phyloP scores from a whole-genome alignment of 2,329 filamentous ascomycete genomes.

The Thelonectria blattea region DNA sequence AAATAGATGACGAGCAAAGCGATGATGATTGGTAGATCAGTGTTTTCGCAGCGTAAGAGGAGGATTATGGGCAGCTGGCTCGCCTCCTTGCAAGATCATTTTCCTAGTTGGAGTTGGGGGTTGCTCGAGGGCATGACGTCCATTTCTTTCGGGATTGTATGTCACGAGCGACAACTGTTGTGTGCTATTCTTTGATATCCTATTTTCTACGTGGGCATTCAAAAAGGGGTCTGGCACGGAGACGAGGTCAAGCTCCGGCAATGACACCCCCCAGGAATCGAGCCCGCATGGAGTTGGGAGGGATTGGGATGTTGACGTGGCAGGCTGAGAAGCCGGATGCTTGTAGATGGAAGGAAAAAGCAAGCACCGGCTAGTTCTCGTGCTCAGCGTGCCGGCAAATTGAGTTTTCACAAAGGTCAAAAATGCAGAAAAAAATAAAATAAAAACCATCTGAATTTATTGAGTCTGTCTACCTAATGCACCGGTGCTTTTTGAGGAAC shows the following conservation, averaged over 20 bases:
- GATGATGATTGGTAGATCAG: constrained; percentile 72
- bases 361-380: not conserved
- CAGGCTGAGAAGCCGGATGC: not conserved
- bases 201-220: constrained; percentile 24
- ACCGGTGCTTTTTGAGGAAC: constrained; percentile 33
- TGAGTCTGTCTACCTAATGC: constrained; percentile 32
- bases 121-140: constrained; percentile 7
- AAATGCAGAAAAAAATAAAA: constrained; percentile 21
- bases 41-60: constrained; percentile 18
- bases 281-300: constrained; percentile 29
- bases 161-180: constrained; percentile 7
- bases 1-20: constrained; percentile 75
- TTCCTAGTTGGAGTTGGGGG: constrained; percentile 16
- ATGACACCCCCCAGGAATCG: constrained; percentile 12
- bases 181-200: constrained; percentile 13
- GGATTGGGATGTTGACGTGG: constrained; percentile 13
- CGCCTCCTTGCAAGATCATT: constrained; percentile 19
- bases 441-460: constrained; percentile 32
- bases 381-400: not conserved
- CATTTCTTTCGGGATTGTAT: constrained; percentile 18
- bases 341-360: not conserved
- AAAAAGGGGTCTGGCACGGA: constrained; percentile 22
- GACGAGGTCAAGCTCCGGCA: constrained; percentile 24
- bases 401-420: constrained; percentile 1
- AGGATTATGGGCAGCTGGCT: constrained; percentile 16